A percentile compares a stretch with the other conserved stretches of the same genome.
Evolutionary conservation across 441 rosid species (phyloP).

Genomic region (Theobroma grandiflorum): DNA sequence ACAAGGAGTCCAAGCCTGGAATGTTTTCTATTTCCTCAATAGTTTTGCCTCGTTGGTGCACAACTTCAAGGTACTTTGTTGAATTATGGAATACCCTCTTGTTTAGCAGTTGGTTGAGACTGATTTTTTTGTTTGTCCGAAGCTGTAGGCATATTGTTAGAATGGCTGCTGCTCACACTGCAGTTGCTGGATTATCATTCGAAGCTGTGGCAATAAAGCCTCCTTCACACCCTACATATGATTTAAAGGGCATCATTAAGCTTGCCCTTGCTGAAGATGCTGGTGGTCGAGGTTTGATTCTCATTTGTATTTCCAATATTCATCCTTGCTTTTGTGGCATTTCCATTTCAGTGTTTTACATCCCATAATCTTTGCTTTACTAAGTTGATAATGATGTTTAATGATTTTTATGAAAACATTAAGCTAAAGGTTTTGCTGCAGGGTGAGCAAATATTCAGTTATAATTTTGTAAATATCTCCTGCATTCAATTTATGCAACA

Average conservation of each 20-base stretch:
- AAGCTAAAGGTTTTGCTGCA: background rate
- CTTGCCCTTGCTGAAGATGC: constrained; percentile 94
- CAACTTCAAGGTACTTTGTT: constrained; percentile 58
- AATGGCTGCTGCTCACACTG: constrained; percentile 59
- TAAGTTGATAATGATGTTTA: background rate
- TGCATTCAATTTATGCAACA: background rate
- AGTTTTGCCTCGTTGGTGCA: constrained; percentile 39
- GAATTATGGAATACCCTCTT: background rate
- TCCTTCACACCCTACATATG: constrained; percentile 94
- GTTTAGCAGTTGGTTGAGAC: constrained; percentile 10
- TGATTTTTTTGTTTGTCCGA: constrained; percentile 16
- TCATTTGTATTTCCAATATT: background rate
- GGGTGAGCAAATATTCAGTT: background rate
- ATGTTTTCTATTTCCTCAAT: constrained; percentile 48
- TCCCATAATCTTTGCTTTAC: background rate
- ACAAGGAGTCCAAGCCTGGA: constrained; percentile 38
- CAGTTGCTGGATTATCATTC: constrained; percentile 38
- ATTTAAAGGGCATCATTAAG: constrained; percentile 72
- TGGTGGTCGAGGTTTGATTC: constrained; percentile 73
- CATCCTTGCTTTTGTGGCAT: background rate
- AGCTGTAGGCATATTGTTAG: constrained; percentile 55
- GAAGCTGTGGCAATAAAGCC: constrained; percentile 67
- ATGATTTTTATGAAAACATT: background rate
- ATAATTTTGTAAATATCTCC: background rate
- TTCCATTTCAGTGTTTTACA: background rate